A percentile compares a stretch with the other conserved stretches of the same genome.
phyloP scores from a whole-genome alignment of 2,329 filamentous ascomycete genomes.

The Phyllosticta ampelicida region DNA sequence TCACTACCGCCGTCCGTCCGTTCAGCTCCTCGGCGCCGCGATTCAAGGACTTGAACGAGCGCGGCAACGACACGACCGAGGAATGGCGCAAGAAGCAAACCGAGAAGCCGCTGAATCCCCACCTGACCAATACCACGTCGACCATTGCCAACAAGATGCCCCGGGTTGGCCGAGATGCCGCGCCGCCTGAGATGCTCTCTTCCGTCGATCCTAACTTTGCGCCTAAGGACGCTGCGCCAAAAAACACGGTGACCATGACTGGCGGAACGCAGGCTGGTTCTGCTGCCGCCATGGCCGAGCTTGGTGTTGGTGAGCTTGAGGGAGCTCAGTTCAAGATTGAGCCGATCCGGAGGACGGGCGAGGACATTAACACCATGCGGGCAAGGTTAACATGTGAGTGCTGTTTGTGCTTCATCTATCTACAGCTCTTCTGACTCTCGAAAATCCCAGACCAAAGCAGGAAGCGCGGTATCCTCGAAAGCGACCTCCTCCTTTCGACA shows the following conservation, averaged over 20 bases:
- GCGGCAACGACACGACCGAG: conserved; percentile 42
- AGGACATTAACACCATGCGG: conserved; percentile 76
- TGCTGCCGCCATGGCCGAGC: conserved; percentile 46
- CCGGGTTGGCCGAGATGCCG: conserved; percentile 43
- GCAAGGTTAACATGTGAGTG: conserved; percentile 66
- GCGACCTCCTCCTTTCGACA: conserved; percentile 89
- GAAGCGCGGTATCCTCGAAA: conserved; percentile 91
- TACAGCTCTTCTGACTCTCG: not conserved
- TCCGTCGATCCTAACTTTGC: conserved; percentile 45
- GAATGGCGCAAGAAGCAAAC: conserved; percentile 46
- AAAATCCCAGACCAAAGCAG: conserved; percentile 73
- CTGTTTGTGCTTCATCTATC: conserved; percentile 11
- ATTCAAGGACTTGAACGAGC: conserved; percentile 37
- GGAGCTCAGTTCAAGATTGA: conserved; percentile 79
- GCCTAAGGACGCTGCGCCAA: conserved; percentile 49
- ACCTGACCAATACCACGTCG: conserved; percentile 53
- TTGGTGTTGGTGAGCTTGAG: conserved; percentile 73
- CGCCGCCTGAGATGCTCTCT: conserved; percentile 51
- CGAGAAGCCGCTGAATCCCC: conserved; percentile 48
- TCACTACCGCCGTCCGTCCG: conserved; percentile 22
- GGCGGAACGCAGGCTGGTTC: conserved; percentile 46
- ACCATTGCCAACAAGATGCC: conserved; percentile 55
- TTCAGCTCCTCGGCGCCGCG: conserved; percentile 29
- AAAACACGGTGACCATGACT: conserved; percentile 55
- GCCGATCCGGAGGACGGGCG: conserved; percentile 73